phyloP scores from a whole-genome alignment of 2,329 filamentous ascomycete genomes.

The Metarhizium guizhouense region DNA sequence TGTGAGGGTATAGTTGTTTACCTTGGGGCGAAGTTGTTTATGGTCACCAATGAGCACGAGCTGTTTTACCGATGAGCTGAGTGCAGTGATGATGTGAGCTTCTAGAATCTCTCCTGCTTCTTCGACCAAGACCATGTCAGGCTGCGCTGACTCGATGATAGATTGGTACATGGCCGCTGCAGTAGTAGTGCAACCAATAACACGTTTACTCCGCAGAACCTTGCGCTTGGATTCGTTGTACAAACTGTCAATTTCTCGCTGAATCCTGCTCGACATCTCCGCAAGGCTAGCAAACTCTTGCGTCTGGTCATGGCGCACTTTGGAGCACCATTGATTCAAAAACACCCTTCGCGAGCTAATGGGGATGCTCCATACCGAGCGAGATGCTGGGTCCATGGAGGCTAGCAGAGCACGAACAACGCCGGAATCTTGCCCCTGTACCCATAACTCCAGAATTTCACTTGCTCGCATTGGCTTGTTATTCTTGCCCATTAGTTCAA shows the following conservation, averaged over 20 bases:
- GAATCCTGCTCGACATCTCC: slow-evolving; percentile 30
- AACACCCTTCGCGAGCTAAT: slow-evolving; percentile 24
- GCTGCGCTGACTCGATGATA: slow-evolving; percentile 42
- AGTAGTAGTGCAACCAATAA: slow-evolving; percentile 66
- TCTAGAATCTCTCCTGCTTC: slow-evolving; percentile 69
- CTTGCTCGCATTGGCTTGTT: slow-evolving; percentile 32
- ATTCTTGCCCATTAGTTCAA: slow-evolving; percentile 32
- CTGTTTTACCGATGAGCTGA: slow-evolving; percentile 48
- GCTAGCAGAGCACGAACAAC: not conserved
- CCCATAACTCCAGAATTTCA: slow-evolving; percentile 14
- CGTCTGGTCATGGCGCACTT: slow-evolving; percentile 42
- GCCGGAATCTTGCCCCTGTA: not conserved
- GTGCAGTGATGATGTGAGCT: slow-evolving; percentile 49
- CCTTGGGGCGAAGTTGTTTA: slow-evolving; percentile 61
- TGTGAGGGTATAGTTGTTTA: slow-evolving; percentile 49
- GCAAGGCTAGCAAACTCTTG: slow-evolving; percentile 28
- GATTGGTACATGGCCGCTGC: slow-evolving; percentile 53
- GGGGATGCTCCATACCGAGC: not conserved
- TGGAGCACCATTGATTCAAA: slow-evolving; percentile 31
- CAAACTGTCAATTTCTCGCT: slow-evolving; percentile 32
- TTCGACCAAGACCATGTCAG: slow-evolving; percentile 57
- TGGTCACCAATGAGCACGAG: slow-evolving; percentile 66
- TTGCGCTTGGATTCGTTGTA: slow-evolving; percentile 31
- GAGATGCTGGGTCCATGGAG: not conserved
- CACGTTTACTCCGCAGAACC: slow-evolving; percentile 41